These are phyloP conservation scores for Clavulina sp. DNA, from an alignment of 768 basidiomycete genomes.

Conservation along the genomic window DNA sequence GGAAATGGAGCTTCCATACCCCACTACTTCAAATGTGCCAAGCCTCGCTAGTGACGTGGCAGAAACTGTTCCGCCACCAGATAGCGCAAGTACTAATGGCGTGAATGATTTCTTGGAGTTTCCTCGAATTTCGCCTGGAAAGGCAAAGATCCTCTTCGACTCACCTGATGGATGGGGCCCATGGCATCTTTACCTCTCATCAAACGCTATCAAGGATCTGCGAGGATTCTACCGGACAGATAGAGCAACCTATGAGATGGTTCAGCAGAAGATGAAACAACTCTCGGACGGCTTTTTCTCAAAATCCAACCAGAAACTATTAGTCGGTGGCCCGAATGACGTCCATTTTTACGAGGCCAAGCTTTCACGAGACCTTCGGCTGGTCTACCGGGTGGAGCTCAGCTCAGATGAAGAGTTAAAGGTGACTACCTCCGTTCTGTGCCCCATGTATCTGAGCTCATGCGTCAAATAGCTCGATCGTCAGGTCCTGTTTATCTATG, in stretches of 20 bases:
- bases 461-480: neutral
- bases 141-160: neutral
- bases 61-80: neutral
- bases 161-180: neutral
- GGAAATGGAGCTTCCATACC: too few species aligned
- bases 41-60: neutral
- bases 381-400: slow-evolving; percentile 19
- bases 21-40: neutral
- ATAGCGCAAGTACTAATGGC: neutral
- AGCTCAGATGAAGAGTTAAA: neutral
- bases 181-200: neutral
- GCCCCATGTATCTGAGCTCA: neutral
- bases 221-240: neutral
- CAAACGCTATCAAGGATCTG: neutral
- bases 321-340: slow-evolving; percentile 27
- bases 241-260: neutral
- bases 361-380: slow-evolving; percentile 34
- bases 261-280: neutral
- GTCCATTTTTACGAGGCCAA: slow-evolving; percentile 55
- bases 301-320: slow-evolving; percentile 43
- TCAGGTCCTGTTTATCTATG: slow-evolving; percentile 21
- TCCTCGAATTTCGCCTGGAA: neutral
- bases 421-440: neutral
- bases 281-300: slow-evolving; percentile 34
- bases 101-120: neutral